Percentiles rank a stretch among this genome's conserved stretches.
Conservation (phyloP, 2,329 filamentous ascomycete species). For the Exserohilum turcica region DNA sequence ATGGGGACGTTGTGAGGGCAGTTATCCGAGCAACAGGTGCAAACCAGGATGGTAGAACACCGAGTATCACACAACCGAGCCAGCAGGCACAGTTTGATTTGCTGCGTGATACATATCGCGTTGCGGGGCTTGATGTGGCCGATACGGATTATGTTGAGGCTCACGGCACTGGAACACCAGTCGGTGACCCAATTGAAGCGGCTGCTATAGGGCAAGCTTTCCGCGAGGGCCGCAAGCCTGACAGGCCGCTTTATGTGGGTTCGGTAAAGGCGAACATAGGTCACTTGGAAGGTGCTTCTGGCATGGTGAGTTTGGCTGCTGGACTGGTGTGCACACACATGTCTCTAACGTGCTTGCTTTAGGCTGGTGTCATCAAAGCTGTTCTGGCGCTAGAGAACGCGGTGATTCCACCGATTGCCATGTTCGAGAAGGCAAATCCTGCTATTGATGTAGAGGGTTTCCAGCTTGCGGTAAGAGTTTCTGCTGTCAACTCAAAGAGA, state of each 20-base stretch:
- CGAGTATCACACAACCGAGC: slow-evolving; percentile 26
- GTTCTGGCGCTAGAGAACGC: slow-evolving; percentile 41
- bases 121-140: not conserved
- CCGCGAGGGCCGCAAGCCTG: not conserved
- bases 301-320: slow-evolving; percentile 4
- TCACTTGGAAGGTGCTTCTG: slow-evolving; percentile 22
- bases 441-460: slow-evolving; percentile 13
- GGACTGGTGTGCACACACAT: not conserved
- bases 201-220: slow-evolving; percentile 12
- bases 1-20: slow-evolving; percentile 29
- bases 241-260: slow-evolving; percentile 12
- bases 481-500: not conserved
- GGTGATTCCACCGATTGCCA: slow-evolving; percentile 31
- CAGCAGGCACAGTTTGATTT: slow-evolving; percentile 52
- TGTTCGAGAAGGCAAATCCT: slow-evolving; percentile 23
- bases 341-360: not conserved
- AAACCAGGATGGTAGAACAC: slow-evolving; percentile 13
- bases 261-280: slow-evolving; percentile 29
- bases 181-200: slow-evolving; percentile 16
- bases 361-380: slow-evolving; percentile 29
- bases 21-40: slow-evolving; percentile 28
- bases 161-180: slow-evolving; percentile 12
- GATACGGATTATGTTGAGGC: slow-evolving; percentile 20
- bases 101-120: slow-evolving; percentile 8
- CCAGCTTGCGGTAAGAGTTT: not conserved